Evolutionary conservation across 371 early-diverging fungal species (phyloP).

Genomic region (Gilbertella persicaria): DNA sequence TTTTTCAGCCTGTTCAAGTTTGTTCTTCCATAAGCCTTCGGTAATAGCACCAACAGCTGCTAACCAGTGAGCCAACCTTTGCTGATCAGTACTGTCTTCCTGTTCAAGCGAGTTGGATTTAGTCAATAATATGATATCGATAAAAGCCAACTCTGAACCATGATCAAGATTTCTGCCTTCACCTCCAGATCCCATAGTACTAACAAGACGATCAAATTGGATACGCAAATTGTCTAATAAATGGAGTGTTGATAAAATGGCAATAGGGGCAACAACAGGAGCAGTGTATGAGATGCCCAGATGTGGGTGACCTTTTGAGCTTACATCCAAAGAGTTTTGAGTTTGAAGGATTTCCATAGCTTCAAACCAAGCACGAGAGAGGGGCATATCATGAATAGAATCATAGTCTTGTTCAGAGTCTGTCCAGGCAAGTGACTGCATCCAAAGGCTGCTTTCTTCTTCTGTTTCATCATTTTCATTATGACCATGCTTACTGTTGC

Average conservation of each 20-base stretch:
- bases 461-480: slow-evolving; percentile 13
- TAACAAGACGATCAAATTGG: slow-evolving; percentile 27
- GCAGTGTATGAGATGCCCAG: slow-evolving; percentile 31
- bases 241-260: slow-evolving; percentile 35
- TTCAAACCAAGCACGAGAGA: slow-evolving; percentile 33
- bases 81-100: slow-evolving; percentile 16
- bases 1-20: slow-evolving; percentile 20
- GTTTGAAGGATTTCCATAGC: slow-evolving; percentile 26
- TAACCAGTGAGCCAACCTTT: slow-evolving; percentile 39
- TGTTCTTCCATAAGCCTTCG: slow-evolving; percentile 37
- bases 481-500: background rate
- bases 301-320: background rate
- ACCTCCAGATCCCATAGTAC: slow-evolving; percentile 1
- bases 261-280: slow-evolving; percentile 40
- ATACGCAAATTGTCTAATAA: slow-evolving; percentile 29
- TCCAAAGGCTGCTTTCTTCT: slow-evolving; percentile 19
- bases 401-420: slow-evolving; percentile 27
- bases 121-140: slow-evolving; percentile 17
- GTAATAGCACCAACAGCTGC: slow-evolving; percentile 36
- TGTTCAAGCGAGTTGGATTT: slow-evolving; percentile 2
- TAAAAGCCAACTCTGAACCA: slow-evolving; percentile 4
- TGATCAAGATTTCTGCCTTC: background rate
- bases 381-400: slow-evolving; percentile 22
- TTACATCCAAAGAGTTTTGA: slow-evolving; percentile 2
- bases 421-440: slow-evolving; percentile 29